Base-by-base conservation (phyloP, 768 basidiomycete species). In the Boletus tomentosulus region DNA sequence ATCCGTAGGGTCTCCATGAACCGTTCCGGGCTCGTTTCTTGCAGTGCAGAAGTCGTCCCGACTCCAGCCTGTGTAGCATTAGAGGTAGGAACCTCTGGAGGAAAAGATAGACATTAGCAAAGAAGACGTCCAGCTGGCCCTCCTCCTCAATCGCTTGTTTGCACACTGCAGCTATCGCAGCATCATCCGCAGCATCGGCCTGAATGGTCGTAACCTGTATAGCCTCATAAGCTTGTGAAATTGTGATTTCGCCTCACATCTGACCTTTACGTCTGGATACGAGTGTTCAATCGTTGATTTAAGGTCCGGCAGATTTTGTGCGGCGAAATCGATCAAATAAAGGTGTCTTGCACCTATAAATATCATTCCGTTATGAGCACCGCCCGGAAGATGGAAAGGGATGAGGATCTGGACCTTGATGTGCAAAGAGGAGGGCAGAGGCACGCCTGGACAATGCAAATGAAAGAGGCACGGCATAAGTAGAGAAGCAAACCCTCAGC, bases 121-220 rank as follows among this genome's bases (percentile, higher is more conserved):
- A 98, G 77, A 97, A 97, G 58, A 95, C 85, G 60, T 98, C 95
- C 12, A 98, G 76, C 55, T 83, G 79, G 9, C 93, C 92, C 65
- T 95, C 86, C 56, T 97, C 92, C 41, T 79, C 71, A 31, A 92
- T 63, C 3, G 88, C 91, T 53, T 76, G 83, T 53, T 85, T 73
- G 67, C 93, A 92, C 1, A 93, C 67, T 6, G 70, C 72, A 22
- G 80, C 75, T 52, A 97, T 85, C 10, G 85, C 79, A 12, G 70
- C 60, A 50, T 92, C 86, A 63, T 92, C 84, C 19, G 92, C 85
- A 13, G 93, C 94, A 66, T 98, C 95, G 13, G 82, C 93, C 65
- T 85, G 81, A 33, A 87, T 62, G 11, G 76, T 79, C 2, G 89
- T 89, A n/a, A 85, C 85, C 93, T 96, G 60, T 5, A 41, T n/a